Evolutionary conservation across 176 grass and related monocot genomes (phyloP), one percentile per base, ranked within the genome.

Genomic region (Ampelocalamus luodianensis): DNA sequence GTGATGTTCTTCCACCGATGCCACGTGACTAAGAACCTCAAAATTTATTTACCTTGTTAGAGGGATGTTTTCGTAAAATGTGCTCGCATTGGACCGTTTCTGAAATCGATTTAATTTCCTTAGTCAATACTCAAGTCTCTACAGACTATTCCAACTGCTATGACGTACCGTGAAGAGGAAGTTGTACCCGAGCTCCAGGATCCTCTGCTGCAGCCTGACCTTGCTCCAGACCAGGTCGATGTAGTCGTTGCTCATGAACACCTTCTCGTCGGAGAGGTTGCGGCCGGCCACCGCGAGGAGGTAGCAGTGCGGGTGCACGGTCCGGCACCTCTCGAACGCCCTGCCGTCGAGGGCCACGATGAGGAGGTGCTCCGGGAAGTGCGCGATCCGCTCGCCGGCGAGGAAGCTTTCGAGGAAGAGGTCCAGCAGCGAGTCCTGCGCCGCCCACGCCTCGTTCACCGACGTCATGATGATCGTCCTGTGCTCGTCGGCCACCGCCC

Each of bases 151-250:
- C 61, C 48, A 85, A 66, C 39, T 74, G 27, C 37, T 50, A 27
- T 8, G 15, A 37, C 76, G 24, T 88, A 96, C 94, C 85, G 94
- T 90, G 87, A 97, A 97, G 83, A 97, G 87, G 77, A 97, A 97
- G 84, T 97, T 97, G 89, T 97, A 97, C 5, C 94, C 94, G 27
- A 93, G 91, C 87, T 93, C 84, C 14, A 97, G 89, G 48, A 97
- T 93, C 71, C 73, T 68, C 72, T 91, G 89, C 87, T 93, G 91
- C 13, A 97, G 64, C 58, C 85, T 79, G 64, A 93, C 89, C 85
- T 97, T 97, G 72, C 87, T 97, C 94, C 94, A 97, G 4, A 97
- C 94, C 70, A 97, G 88, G 46, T 97, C 89, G 18, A 97, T 37
- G 84, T 97, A 97, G 69, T 91, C 94, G 42, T 87, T 74, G 56